Evolutionary conservation across 768 basidiomycete genomes (phyloP), one percentile per base, ranked within the genome.

Genomic region (Podaxis pistillaris): DNA sequence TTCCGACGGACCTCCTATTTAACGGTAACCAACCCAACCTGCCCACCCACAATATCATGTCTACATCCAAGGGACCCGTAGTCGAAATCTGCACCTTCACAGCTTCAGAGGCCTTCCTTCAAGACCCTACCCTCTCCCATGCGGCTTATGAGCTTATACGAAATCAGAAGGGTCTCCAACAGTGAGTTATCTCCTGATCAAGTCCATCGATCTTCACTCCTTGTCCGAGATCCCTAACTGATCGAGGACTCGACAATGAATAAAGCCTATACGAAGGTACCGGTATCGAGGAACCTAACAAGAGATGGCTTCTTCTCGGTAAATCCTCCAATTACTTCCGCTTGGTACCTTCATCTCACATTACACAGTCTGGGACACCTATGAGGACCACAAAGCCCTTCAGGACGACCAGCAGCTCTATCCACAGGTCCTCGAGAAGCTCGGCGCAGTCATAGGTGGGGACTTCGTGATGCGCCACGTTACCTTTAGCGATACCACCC

Each of bases 381-480:
- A 38, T 30, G 61, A 56, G n/a, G 54, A 62, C n/a, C 61, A 62
- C 47, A 62, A 56, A 12, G 26, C 26, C 37, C 24, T 56, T 19
- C 50, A 28, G 12, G 54, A 62, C 6, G 30, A 50, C 24, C 4
- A 13, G 6, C 3, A 22, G 1, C 26, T 22, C 17, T 56, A 37
- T 26, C 46, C 53, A 4, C 26, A 56, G 28, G 33, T 56, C 12
- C 9, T n/a, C 3, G 17, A 56, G 37, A 47, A 36, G 9, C 33
- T 62, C 4, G 46, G 15, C 0, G 26, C 15, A 40, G 40, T 33
- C 19, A 4, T 50, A 3, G 54, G 22, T 22, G 61, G 54, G 13
- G 55, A 56, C 4, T 17, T n/a, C 19, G n/a, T 13, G 5, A 38
- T 50, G 19, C 30, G 13, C 33, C 61, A 62, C 22, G 55, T 51